Base-by-base conservation (phyloP, 1,139 yeast species). In the Blastobotrys arbuscula region DNA sequence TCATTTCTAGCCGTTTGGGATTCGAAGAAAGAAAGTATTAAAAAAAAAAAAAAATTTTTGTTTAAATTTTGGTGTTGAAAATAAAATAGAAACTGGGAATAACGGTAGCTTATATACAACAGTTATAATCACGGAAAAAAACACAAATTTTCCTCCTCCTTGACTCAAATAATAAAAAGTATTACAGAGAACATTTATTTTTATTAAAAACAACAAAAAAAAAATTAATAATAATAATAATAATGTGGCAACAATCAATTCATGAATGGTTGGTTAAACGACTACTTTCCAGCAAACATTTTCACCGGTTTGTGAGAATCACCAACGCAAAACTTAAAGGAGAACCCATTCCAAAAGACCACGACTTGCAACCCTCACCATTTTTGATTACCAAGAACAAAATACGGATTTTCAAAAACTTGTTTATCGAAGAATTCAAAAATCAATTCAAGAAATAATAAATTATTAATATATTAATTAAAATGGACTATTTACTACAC, bases 231-330 rank as follows among this genome's bases (percentile, higher is more conserved):
- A n/a, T n/a, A n/a, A n/a, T n/a, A n/a, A n/a, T n/a, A n/a, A n/a
- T n/a, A n/a, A 59, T 59, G 61, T 59, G 62, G 62, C 59, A 59
- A 18, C 59, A 51, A 42, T 51, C 53, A 3, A 49, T 55, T n/a
- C 62, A 59, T 49, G 60, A 59, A 26, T 59, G 28, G 31, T 38
- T 59, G 12, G 62, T 59, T 9, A 56, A 56, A 43, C 55, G 51
- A 72, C 69, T 84, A 7, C 73, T 86, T 56, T 73, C 72, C 39
- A 82, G 92, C 7, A 78, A 76, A 0, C 71, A 76, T 1, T 88
- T 88, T 61, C 83, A 84, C 58, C 70, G 79, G 41, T 79, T 84
- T 71, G 96, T 87, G 5, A 72, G 81, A 41, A 70, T 72, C 49
- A 75, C 87, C 19, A 87, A 88, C 60, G 79, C 85, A 1, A 73